Conservation (phyloP, 768 basidiomycete species). For the Auricularia auricula-judae region DNA sequence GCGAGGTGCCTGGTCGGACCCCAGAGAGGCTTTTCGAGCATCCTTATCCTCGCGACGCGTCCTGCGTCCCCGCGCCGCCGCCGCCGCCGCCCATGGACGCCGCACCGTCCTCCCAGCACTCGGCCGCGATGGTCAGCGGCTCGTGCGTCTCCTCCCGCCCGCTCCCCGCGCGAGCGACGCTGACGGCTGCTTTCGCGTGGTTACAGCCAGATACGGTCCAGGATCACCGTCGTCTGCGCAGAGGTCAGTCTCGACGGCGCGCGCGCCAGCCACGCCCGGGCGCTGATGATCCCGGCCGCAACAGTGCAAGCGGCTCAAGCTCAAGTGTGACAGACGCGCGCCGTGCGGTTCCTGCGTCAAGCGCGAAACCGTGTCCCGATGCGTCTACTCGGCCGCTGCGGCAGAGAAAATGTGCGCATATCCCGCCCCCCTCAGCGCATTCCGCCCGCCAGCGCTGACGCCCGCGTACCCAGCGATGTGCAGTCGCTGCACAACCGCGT, state of each 20-base stretch:
- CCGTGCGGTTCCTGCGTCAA: slow-evolving; percentile 74
- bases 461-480: slow-evolving; percentile 40
- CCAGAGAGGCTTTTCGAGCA: neutral
- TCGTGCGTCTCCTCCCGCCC: neutral
- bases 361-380: slow-evolving; percentile 61
- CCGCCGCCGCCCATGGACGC: neutral
- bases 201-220: slow-evolving; percentile 55
- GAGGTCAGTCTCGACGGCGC: slow-evolving; percentile 38
- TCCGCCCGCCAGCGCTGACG: neutral
- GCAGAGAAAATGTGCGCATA: slow-evolving; percentile 69
- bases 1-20: neutral
- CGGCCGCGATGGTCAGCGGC: neutral
- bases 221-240: slow-evolving; percentile 72
- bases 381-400: slow-evolving; percentile 59
- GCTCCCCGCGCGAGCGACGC: neutral
- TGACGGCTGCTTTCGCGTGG: neutral
- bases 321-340: slow-evolving; percentile 71
- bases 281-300: neutral
- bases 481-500: slow-evolving; percentile 77
- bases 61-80: neutral
- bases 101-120: neutral
- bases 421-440: neutral
- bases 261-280: slow-evolving; percentile 3
- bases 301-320: slow-evolving; percentile 80
- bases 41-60: neutral